Percentiles rank a stretch among this genome's conserved stretches.
Evolutionary conservation across 192 early-diverging fungal genomes (phyloP).

Genomic region (Ramicandelaber brevisporus): DNA sequence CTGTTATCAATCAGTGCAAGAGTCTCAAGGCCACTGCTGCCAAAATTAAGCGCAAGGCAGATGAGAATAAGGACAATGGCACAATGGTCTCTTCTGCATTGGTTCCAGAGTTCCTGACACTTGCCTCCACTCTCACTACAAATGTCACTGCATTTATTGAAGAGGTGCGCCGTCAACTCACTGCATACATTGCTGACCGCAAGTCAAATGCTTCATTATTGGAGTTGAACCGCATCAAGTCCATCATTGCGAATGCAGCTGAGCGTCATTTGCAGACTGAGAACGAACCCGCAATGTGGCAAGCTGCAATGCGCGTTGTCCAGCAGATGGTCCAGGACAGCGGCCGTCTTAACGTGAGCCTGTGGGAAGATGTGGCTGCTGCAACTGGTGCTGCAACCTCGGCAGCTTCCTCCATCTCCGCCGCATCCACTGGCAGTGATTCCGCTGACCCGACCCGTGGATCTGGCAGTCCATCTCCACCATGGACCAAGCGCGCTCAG

Average conservation of each 20-base stretch:
- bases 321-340: background rate
- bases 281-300: background rate
- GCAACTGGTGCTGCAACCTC: conserved; percentile 4
- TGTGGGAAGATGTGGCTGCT: conserved; percentile 11
- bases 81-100: conserved; percentile 1
- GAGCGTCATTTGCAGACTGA: background rate
- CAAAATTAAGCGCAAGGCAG: conserved; percentile 34
- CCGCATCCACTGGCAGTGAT: too few relatives aligned
- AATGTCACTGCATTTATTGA: conserved; percentile 1
- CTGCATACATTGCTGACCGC: conserved; percentile 4
- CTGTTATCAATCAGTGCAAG: conserved; percentile 11
- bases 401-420: conserved; percentile 5
- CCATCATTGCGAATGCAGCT: conserved; percentile 2
- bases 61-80: conserved; percentile 17
- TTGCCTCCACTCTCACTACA: too few relatives aligned
- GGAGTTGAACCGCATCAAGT: conserved; percentile 5
- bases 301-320: background rate
- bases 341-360: conserved; percentile 3
- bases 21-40: conserved; percentile 28
- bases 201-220: conserved; percentile 5
- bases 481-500: conserved; percentile 59
- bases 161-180: conserved; percentile 2
- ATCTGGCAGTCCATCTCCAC: conserved; percentile 13
- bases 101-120: too few relatives aligned
- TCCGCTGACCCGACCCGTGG: conserved; percentile 6